phyloP scores from a whole-genome alignment of 2,329 filamentous ascomycete species.

The Colletotrichum tanaceti region DNA sequence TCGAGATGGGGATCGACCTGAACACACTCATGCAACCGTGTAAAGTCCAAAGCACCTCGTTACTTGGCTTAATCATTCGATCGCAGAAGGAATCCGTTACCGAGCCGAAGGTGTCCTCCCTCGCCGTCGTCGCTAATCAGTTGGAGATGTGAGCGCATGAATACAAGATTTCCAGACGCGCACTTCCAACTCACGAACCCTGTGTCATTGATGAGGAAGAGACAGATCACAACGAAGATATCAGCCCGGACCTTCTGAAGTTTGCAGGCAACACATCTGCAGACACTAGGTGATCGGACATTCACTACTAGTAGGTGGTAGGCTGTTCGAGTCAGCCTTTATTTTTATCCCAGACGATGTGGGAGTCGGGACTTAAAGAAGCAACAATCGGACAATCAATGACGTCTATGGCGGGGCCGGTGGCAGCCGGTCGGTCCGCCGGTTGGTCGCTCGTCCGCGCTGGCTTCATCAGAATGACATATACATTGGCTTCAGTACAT shows the following conservation, averaged over 20 bases:
- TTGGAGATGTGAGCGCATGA: too few species aligned
- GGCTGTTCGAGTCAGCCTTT: neutral
- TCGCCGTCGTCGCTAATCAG: too few species aligned
- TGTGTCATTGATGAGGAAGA: too few species aligned
- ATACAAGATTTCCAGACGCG: too few species aligned
- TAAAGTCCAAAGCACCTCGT: neutral
- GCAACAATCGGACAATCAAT: constrained; percentile 28
- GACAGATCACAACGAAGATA: too few species aligned
- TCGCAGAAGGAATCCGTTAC: too few species aligned
- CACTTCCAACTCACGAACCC: too few species aligned
- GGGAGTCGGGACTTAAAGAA: constrained; percentile 3
- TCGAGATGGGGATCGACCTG: neutral
- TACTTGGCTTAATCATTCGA: too few species aligned
- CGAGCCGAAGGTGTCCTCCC: too few species aligned
- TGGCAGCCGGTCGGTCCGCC: neutral
- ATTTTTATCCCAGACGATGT: constrained; percentile 18
- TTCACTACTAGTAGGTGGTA: too few species aligned
- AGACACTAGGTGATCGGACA: neutral
- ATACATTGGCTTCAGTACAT: neutral
- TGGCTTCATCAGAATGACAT: neutral
- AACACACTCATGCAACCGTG: neutral
- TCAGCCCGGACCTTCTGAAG: too few species aligned
- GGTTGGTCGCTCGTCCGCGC: neutral
- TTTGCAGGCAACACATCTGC: too few species aligned
- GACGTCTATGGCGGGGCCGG: constrained; percentile 9